phyloP scores from a whole-genome alignment of 108 stramenopile genomes.

The Cyclotella sp. region DNA sequence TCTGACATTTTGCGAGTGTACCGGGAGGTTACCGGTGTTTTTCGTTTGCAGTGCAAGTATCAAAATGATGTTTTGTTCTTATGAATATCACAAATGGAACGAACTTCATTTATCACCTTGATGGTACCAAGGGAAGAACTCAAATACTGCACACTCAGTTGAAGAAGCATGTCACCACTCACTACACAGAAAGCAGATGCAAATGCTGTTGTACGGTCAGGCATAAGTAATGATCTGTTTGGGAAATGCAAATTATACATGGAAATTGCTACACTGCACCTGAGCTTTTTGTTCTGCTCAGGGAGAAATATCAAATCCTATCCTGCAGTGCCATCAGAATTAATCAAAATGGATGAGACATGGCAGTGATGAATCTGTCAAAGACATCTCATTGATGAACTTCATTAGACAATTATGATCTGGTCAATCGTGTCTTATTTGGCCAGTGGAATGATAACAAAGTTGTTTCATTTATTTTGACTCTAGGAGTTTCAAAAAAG shows the following conservation, averaged over 20 bases:
- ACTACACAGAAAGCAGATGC: no score
- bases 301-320: constrained; percentile 19
- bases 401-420: neutral
- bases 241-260: neutral
- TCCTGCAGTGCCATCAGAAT: neutral
- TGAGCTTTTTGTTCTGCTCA: constrained; percentile 8
- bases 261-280: constrained; percentile 24
- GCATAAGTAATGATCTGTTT: neutral
- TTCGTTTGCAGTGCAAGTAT: no score
- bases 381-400: neutral
- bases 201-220: constrained; percentile 5
- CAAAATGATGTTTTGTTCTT: no score
- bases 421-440: neutral
- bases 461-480: constrained; percentile 7
- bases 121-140: no score
- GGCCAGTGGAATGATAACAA: constrained; percentile 10
- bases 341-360: constrained; percentile 5
- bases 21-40: no score
- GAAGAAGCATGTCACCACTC: no score
- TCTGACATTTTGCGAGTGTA: no score
- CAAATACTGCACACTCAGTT: no score
- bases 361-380: neutral
- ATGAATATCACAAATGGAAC: no score
- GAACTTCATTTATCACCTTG: no score
- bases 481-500: neutral